Evolutionary conservation across 768 basidiomycete species (phyloP), one percentile per base, ranked within the genome.

Genomic region (Gymnopilus dilepis): DNA sequence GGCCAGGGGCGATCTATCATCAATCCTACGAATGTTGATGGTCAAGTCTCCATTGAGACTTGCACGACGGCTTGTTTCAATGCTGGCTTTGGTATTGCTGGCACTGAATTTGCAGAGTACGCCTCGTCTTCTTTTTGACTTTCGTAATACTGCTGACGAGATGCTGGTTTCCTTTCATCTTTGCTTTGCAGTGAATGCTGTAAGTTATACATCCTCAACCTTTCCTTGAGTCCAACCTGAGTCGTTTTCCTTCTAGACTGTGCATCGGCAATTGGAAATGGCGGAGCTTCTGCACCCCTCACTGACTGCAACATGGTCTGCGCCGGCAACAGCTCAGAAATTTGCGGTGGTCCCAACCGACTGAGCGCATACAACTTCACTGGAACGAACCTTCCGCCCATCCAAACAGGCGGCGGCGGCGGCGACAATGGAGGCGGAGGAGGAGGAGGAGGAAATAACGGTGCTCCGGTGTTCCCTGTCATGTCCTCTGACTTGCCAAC

Each of bases 291-390:
- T 0, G 77, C 80, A 0, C 64, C 82, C 0, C 73, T 78, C n/a
- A 70, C 79, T 1, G 85, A 84, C 50, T 94, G 92, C 69, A 80
- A 78, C 66, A 91, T 90, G 89, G 64, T 78, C 26, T 92, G 90
- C 69, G 73, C 72, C 2, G 90, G 89, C 12, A 86, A 88, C 60
- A 74, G 72, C 40, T 77, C 85, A 0, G 86, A 91, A 67, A 86
- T 86, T 61, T 93, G 91, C 64, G 91, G 91, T 21, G 91, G 91
- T 33, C 87, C 90, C 0, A 80, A 88, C 67, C 76, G 84, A 43
- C 76, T 92, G 21, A 88, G 84, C 56, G 72, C 87, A 2, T 92
- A 89, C 72, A 89, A 90, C 70, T 90, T 84, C 64, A 91, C 89
- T 40, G 88, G 87, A 0, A 83, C 80, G 0, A 72, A 75, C 58